phyloP scores from a whole-genome alignment of 1,139 yeast genomes.

The Hemisphaericaspora xylanilytica region DNA sequence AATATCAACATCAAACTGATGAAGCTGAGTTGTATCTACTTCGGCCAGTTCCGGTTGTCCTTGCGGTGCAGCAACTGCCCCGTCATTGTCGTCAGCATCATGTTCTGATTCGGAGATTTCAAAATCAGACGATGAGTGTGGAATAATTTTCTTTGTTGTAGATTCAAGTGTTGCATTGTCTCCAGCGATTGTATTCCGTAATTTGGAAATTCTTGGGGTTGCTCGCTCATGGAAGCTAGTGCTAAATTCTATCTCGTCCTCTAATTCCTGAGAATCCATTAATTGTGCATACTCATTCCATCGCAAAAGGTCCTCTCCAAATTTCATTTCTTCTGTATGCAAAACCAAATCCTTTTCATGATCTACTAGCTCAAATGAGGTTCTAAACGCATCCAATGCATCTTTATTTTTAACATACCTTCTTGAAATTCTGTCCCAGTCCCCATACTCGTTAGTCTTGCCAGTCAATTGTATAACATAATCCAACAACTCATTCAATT shows the following conservation, averaged over 20 bases:
- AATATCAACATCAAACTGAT: slow-evolving; percentile 16
- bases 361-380: slow-evolving; percentile 30
- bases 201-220: neutral
- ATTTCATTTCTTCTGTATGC: slow-evolving; percentile 10
- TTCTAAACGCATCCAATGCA: slow-evolving; percentile 19
- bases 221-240: neutral
- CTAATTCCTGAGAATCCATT: slow-evolving; percentile 8
- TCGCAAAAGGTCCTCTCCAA: slow-evolving; percentile 19
- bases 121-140: slow-evolving; percentile 3
- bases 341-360: slow-evolving; percentile 14
- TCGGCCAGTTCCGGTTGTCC: slow-evolving; percentile 10
- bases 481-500: slow-evolving; percentile 29
- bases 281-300: slow-evolving; percentile 20
- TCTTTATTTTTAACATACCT: slow-evolving; percentile 8
- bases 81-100: slow-evolving; percentile 11
- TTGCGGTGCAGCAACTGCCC: slow-evolving; percentile 13
- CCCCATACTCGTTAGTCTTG: slow-evolving; percentile 9
- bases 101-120: slow-evolving; percentile 6
- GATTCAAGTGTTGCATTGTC: too few relatives aligned
- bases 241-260: neutral
- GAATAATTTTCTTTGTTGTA: too few relatives aligned
- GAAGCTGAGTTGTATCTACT: slow-evolving; percentile 9
- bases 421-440: slow-evolving; percentile 17
- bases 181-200: too few relatives aligned
- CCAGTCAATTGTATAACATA: slow-evolving; percentile 32